phyloP scores from a whole-genome alignment of 1,284 basidiomycete genomes.

The Puccinia horiana region DNA sequence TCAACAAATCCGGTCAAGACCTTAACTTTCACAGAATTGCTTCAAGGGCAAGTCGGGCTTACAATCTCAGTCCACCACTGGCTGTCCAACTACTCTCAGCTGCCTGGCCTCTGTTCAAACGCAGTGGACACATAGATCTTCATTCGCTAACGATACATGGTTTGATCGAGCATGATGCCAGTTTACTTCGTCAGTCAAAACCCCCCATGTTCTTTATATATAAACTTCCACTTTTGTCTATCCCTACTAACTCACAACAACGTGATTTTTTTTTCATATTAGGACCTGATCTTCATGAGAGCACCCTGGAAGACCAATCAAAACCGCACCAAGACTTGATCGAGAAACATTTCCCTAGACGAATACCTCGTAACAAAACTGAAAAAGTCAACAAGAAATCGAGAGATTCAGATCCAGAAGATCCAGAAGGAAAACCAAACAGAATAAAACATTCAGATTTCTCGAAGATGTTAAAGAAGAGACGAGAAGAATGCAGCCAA shows the following conservation, averaged over 20 bases:
- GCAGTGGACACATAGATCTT: slow-evolving; percentile 20
- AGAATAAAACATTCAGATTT: slow-evolving; percentile 18
- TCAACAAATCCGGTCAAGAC: slow-evolving; percentile 50
- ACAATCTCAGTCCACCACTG: slow-evolving; percentile 52
- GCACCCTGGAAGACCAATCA: slow-evolving; percentile 10
- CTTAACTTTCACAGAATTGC: slow-evolving; percentile 49
- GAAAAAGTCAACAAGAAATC: not conserved
- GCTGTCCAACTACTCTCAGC: slow-evolving; percentile 51
- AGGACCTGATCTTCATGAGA: slow-evolving; percentile 33
- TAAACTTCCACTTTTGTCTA: not conserved
- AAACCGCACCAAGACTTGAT: slow-evolving; percentile 26
- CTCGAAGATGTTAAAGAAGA: slow-evolving; percentile 8
- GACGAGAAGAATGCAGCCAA: slow-evolving; percentile 10
- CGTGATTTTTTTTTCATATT: not conserved
- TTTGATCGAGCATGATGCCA: slow-evolving; percentile 44
- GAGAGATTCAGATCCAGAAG: too few species aligned
- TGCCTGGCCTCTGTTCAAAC: slow-evolving; percentile 48
- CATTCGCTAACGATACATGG: slow-evolving; percentile 32
- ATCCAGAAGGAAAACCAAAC: not conserved
- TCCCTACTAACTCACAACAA: not conserved
- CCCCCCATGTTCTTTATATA: not conserved
- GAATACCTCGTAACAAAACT: not conserved
- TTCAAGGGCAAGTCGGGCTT: slow-evolving; percentile 40
- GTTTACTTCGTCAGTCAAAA: slow-evolving; percentile 29
- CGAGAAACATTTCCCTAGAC: slow-evolving; percentile 25